These are phyloP conservation scores for Colletotrichum spinosum DNA, from an alignment of 2,329 filamentous ascomycete species.

Conservation along the genomic window DNA sequence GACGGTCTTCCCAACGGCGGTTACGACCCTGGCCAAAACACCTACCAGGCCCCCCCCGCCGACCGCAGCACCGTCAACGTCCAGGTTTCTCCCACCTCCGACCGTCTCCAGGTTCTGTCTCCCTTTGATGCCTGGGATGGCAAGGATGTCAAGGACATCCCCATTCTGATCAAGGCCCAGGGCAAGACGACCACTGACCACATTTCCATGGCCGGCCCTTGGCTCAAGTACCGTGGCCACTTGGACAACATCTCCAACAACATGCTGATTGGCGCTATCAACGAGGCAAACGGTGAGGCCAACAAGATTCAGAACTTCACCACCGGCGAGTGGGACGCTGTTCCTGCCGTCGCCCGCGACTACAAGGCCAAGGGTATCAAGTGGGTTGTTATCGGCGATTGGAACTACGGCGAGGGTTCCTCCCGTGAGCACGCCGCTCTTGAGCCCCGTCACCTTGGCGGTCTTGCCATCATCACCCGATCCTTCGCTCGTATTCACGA, in stretches of 20 bases:
- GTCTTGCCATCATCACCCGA: conserved; percentile 94
- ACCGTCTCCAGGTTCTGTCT: conserved; percentile 91
- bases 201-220: conserved; percentile 96
- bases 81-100: conserved; percentile 86
- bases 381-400: conserved; percentile 99
- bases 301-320: conserved; percentile 97
- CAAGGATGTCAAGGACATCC: conserved; percentile 85
- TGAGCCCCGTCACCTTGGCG: conserved; percentile 96
- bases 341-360: conserved; percentile 94
- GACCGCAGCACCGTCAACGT: conserved; percentile 81
- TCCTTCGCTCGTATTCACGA: conserved; percentile 99
- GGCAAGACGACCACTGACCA: conserved; percentile 98
- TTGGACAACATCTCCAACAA: conserved; percentile 99
- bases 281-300: conserved; percentile 93
- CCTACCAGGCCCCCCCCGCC: conserved; percentile 92
- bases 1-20: conserved; percentile 82
- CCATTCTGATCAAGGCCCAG: conserved; percentile 95
- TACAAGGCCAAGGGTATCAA: conserved; percentile 97
- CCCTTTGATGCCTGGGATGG: conserved; percentile 92
- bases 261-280: conserved; percentile 98
- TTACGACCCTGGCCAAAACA: conserved; percentile 92
- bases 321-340: conserved; percentile 85
- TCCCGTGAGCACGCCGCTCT: conserved; percentile 99
- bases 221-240: conserved; percentile 99
- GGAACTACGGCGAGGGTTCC: conserved; percentile 98